Base-by-base conservation (phyloP, 2,329 filamentous ascomycete species). In the Setomelanomma holmii region DNA sequence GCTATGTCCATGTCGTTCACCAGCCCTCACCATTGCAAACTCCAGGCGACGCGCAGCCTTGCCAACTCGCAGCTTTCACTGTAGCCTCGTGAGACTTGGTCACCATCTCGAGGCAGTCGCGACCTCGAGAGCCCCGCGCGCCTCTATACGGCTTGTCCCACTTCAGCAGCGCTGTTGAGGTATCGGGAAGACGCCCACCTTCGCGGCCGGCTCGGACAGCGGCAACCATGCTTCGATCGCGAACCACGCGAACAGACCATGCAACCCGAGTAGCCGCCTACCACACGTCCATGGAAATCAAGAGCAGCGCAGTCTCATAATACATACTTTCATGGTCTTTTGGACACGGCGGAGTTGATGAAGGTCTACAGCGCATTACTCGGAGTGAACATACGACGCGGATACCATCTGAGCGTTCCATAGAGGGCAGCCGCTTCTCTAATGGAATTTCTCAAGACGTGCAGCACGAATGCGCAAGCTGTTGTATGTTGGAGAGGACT, bases 361-460 rank as follows among this genome's bases (percentile, higher is more conserved):
- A 71, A 71, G 68, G 53, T 69, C 60, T 63, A 62, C 60, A 68
- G 63, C 61, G 71, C 70, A 46, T 53, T 61, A 55, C 60, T 60
- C 47, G 70, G 70, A 67, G 61, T 72, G 63, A 63, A 70, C 49
- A 58, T 68, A 58, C 64, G 61, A 66, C 66, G 70, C 60, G 63
- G 68, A 55, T 72, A 74, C 63, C 72, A 75, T 60, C 57, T 66
- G 69, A 60, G 66, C 58, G 67, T 75, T 71, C 72, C 72, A 59
- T 75, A 72, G 66, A 60, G 61, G 60, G 64, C 53, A 44, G 51
- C 58, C 33, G 55, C 60, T 61, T 69, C 61, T 69, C 70, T 69
- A 68, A 74, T 75, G 71, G 69, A 74, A 69, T 71, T 72, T 71
- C 66, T 72, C 64, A 73, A 66, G 53, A 67, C 66, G 33, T 74